Conservation (phyloP, 2,329 filamentous ascomycete genomes). For the Exophiala bonariae region DNA sequence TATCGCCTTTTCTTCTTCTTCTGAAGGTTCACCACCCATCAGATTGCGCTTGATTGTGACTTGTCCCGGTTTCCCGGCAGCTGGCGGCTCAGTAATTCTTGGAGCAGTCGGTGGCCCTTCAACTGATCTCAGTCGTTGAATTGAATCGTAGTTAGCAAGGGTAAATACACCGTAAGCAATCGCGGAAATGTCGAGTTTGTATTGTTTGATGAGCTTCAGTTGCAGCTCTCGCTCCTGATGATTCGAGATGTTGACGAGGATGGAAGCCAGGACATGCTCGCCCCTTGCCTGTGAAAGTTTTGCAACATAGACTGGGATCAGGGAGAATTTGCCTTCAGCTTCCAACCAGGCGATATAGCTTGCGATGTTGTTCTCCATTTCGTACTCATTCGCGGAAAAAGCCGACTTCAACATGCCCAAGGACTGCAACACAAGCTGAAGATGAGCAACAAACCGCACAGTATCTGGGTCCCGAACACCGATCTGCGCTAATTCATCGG, state of each 20-base stretch:
- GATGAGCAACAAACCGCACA: constrained; percentile 68
- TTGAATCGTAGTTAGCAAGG: constrained; percentile 57
- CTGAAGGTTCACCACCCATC: constrained; percentile 61
- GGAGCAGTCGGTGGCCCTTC: constrained; percentile 6
- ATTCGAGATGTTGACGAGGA: constrained; percentile 72
- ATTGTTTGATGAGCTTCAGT: constrained; percentile 72
- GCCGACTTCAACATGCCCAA: constrained; percentile 53
- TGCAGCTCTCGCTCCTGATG: constrained; percentile 64
- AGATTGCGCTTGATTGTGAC: constrained; percentile 66
- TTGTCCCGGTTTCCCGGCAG: constrained; percentile 24
- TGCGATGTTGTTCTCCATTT: constrained; percentile 73
- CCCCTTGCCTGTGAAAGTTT: constrained; percentile 64
- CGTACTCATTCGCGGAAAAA: constrained; percentile 43
- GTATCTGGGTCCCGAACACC: constrained; percentile 56
- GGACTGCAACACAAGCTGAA: constrained; percentile 65
- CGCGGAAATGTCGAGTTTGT: constrained; percentile 69
- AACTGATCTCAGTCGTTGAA: constrained; percentile 15
- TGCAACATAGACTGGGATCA: constrained; percentile 86
- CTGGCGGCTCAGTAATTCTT: constrained; percentile 22
- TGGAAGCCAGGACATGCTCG: constrained; percentile 70
- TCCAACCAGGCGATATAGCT: constrained; percentile 81
- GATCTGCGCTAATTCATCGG: constrained; percentile 36
- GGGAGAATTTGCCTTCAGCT: constrained; percentile 68
- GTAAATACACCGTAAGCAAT: constrained; percentile 60
- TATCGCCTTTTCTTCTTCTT: constrained; percentile 71